Evolutionary conservation across 495 filamentous ascomycete species (phyloP).

Genomic region (Glonium stellatum): DNA sequence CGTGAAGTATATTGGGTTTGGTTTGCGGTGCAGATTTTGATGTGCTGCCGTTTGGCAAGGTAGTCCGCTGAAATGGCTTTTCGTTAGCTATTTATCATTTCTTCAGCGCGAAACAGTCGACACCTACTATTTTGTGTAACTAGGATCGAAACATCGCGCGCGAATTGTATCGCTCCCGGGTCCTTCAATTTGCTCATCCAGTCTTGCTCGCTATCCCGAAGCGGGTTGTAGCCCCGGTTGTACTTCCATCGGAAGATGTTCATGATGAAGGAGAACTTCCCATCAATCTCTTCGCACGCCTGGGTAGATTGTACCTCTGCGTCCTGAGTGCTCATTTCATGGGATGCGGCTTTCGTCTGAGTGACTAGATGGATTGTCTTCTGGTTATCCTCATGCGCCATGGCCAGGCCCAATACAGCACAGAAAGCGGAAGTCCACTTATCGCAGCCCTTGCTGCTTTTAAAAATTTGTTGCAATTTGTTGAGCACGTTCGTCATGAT

Average conservation of each 20-base stretch:
- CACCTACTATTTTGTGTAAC: constrained; percentile 34
- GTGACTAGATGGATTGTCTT: constrained; percentile 34
- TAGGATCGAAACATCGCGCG: constrained; percentile 26
- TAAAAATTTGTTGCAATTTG: constrained; percentile 34
- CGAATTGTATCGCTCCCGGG: constrained; percentile 21
- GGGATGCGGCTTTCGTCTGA: constrained; percentile 24
- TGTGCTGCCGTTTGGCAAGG: constrained; percentile 22
- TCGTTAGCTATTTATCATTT: not conserved
- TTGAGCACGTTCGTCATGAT: constrained; percentile 31
- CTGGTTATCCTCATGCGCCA: constrained; percentile 37
- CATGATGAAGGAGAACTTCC: constrained; percentile 29
- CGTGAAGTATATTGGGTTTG: constrained; percentile 34
- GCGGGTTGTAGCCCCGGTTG: constrained; percentile 29
- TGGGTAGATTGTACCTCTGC: constrained; percentile 21
- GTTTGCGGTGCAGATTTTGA: constrained; percentile 28
- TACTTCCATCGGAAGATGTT: constrained; percentile 38
- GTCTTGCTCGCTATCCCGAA: constrained; percentile 23
- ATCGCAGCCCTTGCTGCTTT: constrained; percentile 26
- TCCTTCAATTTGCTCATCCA: constrained; percentile 22
- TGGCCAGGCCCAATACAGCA: constrained; percentile 32
- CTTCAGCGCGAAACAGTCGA: not conserved
- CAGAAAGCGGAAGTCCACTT: constrained; percentile 36
- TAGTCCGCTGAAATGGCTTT: constrained; percentile 26
- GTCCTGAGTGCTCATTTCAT: constrained; percentile 16
- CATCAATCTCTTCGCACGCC: constrained; percentile 32